Evolutionary conservation across 352 stramenopile genomes (phyloP).

Genomic region (Halophytophthora polymorphica): DNA sequence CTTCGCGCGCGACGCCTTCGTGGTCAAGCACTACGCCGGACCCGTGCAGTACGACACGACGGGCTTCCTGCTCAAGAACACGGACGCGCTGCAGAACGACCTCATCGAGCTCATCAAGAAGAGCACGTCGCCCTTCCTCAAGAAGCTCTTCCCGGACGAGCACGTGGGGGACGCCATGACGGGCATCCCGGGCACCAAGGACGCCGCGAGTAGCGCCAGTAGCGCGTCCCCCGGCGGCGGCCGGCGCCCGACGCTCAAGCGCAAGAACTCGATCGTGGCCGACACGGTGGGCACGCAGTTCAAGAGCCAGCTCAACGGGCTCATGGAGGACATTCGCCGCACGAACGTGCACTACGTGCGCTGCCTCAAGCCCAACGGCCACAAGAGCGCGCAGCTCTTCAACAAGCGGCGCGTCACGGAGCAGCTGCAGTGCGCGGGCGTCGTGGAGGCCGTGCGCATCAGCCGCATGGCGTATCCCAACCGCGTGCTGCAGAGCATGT

Average conservation of each 20-base stretch:
- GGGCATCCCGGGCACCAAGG: slow-evolving; percentile 27
- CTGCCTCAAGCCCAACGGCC: slow-evolving; percentile 98
- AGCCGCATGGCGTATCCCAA: slow-evolving; percentile 98
- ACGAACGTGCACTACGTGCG: too few relatives aligned
- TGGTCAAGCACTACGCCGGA: slow-evolving; percentile 95
- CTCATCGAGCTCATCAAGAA: slow-evolving; percentile 81
- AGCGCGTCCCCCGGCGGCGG: slow-evolving; percentile 16
- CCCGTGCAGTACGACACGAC: slow-evolving; percentile 93
- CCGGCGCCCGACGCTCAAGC: slow-evolving; percentile 45
- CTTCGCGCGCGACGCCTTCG: slow-evolving; percentile 87
- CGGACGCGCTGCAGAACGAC: slow-evolving; percentile 93
- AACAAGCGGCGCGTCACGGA: slow-evolving; percentile 92
- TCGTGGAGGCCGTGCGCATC: slow-evolving; percentile 98
- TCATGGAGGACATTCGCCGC: slow-evolving; percentile 94
- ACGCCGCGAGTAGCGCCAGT: slow-evolving; percentile 7
- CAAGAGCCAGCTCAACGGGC: slow-evolving; percentile 89
- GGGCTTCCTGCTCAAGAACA: slow-evolving; percentile 97
- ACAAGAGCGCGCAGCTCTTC: slow-evolving; percentile 89
- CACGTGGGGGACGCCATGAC: slow-evolving; percentile 48
- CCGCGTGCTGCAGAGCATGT: slow-evolving; percentile 89
- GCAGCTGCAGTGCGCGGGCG: slow-evolving; percentile 96
- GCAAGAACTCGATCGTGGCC: slow-evolving; percentile 78
- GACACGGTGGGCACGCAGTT: slow-evolving; percentile 91
- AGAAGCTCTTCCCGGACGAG: slow-evolving; percentile 76
- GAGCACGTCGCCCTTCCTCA: slow-evolving; percentile 66